Base-by-base conservation (phyloP, 495 filamentous ascomycete genomes). In the Rhypophila decipiens region DNA sequence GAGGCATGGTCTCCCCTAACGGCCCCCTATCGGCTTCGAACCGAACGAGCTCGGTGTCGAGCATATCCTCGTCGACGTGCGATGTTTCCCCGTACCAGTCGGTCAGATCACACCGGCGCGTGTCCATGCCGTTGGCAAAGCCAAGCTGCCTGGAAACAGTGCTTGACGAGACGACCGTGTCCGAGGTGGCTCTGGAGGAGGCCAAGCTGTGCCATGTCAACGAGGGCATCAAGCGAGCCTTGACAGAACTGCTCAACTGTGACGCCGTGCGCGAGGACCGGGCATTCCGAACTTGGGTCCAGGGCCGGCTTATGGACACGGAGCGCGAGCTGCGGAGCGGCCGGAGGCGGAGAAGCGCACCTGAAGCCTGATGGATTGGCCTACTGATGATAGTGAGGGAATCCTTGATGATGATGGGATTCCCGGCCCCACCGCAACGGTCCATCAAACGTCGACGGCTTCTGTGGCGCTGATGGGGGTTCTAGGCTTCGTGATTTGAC, bases 171-270 rank as follows among this genome's bases (percentile, higher is more conserved):
- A 50, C 56, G 5, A 49, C 57, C 18, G 35, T 62, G 20, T 55
- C 59, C 22, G 71, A 74, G 39, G 63, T 80, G 39, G 74, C 72
- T 13, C 56, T 69, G 13, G 75, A 76, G 47, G 74, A 81, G 44
- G 63, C 67, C 44, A 73, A 71, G 52, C 68, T 82, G 23, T 75
- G 70, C 61, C 65, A 76, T 38, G 73, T 84, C 60, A 84, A 83
- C 64, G 72, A 78, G 53, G 71, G 78, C 39, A 81, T 84, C 61
- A 85, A 85, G 64, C 68, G 72, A 13, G 77, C 78, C 10, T 58
- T 85, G 50, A 85, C 82, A 3, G 79, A 82, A 55, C 68, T 85
- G 21, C 72, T 85, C 46, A 84, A 85, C 62, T 83, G 76, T 58
- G 74, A 79, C 22, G 63, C 70, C 18, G 76, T 81, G 10, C 69